Base-by-base conservation (phyloP, 805 yeast genomes). In the Candida ficus region DNA sequence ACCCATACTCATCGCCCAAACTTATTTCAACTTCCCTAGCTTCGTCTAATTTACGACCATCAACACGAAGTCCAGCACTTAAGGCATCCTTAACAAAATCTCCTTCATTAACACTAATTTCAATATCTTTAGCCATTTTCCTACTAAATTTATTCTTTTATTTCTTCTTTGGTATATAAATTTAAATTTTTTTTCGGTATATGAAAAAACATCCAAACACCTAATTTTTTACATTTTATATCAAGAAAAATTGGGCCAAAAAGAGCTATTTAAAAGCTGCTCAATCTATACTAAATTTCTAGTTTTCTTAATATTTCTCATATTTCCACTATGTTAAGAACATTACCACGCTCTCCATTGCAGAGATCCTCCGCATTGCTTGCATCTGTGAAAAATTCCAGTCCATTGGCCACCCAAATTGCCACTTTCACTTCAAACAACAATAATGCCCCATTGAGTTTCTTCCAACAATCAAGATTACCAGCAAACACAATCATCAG, bases 401-500 rank as follows among this genome's bases (percentile, higher is more conserved):
- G n/a, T n/a, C 29, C 5, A 6, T 5, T 7, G 7, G 21, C n/a
- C 20, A 10, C 21, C 3, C 23, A 17, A 5, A 7, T n/a, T 14
- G 26, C 38, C 22, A 18, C 10, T 18, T 37, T 33, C 28, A 19
- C 29, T 3, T 35, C 39, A 2, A 21, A 37, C 10, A 20, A 32
- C 10, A 37, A 14, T 20, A 19, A 17, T 19, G 34, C 35, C 18
- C 56, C 60, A n/a, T 49, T 78, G 53, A 76, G 70, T 32, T 81
- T 70, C 56, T 81, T 81, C 60, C 86, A 80, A 57, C 71, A 69
- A 37, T 76, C 75, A 36, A 66, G 73, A 41, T 62, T 83, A 39
- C 95, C 95, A n/a, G 66, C 87, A 14, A 84, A 84, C 61, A 84
- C 93, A 2, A 61, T 83, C 5, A 61, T 84, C 29, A 68, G 85